Conservation (phyloP, 768 basidiomycete species). For the Mycena alexandri region DNA sequence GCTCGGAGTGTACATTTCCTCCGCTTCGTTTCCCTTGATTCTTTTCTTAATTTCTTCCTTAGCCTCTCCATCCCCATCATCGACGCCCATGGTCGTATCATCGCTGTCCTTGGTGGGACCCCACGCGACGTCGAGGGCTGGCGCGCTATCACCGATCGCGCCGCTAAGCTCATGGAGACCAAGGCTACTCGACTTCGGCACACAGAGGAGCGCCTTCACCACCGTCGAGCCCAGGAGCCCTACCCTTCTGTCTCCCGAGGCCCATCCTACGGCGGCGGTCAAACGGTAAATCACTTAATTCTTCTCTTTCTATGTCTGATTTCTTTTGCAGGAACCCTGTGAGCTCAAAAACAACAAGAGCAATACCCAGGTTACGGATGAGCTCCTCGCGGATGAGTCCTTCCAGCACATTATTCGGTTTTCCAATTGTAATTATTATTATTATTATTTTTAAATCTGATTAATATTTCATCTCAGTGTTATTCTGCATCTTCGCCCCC, state of each 20-base stretch:
- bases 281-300: constrained; percentile 6
- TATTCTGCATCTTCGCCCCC: constrained; percentile 4
- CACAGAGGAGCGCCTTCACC: background rate
- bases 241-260: constrained; percentile 10
- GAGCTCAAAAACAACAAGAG: constrained; percentile 9
- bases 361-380: constrained; percentile 15
- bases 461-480: background rate
- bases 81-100: constrained; percentile 5
- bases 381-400: constrained; percentile 6
- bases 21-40: no score
- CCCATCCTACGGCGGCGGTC: background rate
- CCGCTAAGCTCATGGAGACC: background rate
- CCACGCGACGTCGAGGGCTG: constrained; percentile 6
- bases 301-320: background rate
- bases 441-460: background rate
- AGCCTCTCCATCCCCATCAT: constrained; percentile 26
- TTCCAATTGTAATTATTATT: constrained; percentile 6
- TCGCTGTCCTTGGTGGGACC: constrained; percentile 23
- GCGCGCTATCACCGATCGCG: background rate
- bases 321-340: constrained; percentile 3
- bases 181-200: background rate
- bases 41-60: background rate
- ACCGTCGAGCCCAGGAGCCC: constrained; percentile 13
- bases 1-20: constrained; percentile 18
- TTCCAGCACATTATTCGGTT: constrained; percentile 18